Conservation (phyloP, 192 early-diverging fungal species). For the Podila epicladia region DNA sequence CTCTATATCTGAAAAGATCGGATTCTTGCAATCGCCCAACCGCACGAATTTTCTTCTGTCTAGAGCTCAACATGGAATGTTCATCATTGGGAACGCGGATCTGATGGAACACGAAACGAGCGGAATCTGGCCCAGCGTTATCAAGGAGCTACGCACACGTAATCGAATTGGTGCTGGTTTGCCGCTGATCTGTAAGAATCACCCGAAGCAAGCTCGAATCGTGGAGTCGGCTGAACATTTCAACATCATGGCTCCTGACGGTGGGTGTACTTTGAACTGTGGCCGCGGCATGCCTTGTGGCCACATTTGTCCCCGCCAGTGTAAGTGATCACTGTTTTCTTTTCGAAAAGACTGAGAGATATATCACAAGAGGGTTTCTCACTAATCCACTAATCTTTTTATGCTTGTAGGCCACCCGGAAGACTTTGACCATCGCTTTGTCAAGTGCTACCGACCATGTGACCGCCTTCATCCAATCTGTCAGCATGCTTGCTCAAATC, state of each 20-base stretch:
- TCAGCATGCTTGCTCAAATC: slow-evolving; percentile 54
- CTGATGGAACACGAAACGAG: slow-evolving; percentile 21
- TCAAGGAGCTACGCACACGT: too few species aligned
- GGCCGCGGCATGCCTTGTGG: slow-evolving; percentile 56
- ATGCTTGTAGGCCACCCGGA: slow-evolving; percentile 56
- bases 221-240: slow-evolving; percentile 37
- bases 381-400: too few species aligned
- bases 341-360: too few species aligned
- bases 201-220: slow-evolving; percentile 49
- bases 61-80: slow-evolving; percentile 69
- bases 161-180: slow-evolving; percentile 17
- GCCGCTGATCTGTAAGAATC: slow-evolving; percentile 57
- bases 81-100: slow-evolving; percentile 57
- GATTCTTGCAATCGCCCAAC: slow-evolving; percentile 64
- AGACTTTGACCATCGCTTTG: slow-evolving; percentile 49
- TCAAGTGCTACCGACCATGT: slow-evolving; percentile 57
- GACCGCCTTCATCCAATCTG: slow-evolving; percentile 48
- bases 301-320: slow-evolving; percentile 51
- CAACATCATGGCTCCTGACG: slow-evolving; percentile 53
- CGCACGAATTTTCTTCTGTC: slow-evolving; percentile 66
- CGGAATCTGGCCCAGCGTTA: too few species aligned
- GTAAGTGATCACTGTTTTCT: slow-evolving; percentile 21
- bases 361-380: too few species aligned
- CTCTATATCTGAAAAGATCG: slow-evolving; percentile 30
- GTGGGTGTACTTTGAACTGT: slow-evolving; percentile 63